phyloP scores from a whole-genome alignment of 2,329 filamentous ascomycete species.

The Nemania abortiva region DNA sequence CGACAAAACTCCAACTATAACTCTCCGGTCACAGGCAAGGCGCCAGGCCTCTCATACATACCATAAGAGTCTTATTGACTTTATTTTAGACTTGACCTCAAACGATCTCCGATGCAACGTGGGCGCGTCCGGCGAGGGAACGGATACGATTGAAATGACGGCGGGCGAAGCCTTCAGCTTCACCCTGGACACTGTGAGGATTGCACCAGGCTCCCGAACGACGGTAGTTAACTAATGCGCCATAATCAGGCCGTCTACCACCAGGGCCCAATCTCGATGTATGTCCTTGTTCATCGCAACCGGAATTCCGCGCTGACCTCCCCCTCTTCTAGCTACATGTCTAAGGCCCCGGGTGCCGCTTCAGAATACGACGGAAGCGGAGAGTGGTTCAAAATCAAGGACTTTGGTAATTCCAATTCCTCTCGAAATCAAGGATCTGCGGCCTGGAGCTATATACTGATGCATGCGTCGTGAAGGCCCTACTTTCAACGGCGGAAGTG shows the following conservation, averaged over 20 bases:
- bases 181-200: slow-evolving; percentile 50
- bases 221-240: background rate
- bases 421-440: background rate
- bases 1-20: slow-evolving; percentile 63
- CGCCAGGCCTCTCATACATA: background rate
- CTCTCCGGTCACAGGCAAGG: slow-evolving; percentile 58
- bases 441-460: slow-evolving; percentile 9
- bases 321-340: slow-evolving; percentile 53
- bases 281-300: background rate
- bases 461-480: slow-evolving; percentile 44
- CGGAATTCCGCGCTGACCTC: background rate
- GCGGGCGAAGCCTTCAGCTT: slow-evolving; percentile 57
- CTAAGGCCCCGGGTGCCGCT: slow-evolving; percentile 54
- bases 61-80: slow-evolving; percentile 22
- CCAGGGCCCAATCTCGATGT: slow-evolving; percentile 57
- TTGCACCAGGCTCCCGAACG: background rate
- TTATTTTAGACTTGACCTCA: slow-evolving; percentile 52
- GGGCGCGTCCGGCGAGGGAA: slow-evolving; percentile 51
- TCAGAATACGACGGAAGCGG: slow-evolving; percentile 56
- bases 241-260: slow-evolving; percentile 57
- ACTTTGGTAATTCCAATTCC: slow-evolving; percentile 52
- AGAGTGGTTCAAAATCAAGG: slow-evolving; percentile 59
- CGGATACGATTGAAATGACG: slow-evolving; percentile 52
- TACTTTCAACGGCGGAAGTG: slow-evolving; percentile 51
- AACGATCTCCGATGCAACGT: slow-evolving; percentile 59